phyloP scores from a whole-genome alignment of 345 rosid species.

The Bruguiera gymnorhiza region DNA sequence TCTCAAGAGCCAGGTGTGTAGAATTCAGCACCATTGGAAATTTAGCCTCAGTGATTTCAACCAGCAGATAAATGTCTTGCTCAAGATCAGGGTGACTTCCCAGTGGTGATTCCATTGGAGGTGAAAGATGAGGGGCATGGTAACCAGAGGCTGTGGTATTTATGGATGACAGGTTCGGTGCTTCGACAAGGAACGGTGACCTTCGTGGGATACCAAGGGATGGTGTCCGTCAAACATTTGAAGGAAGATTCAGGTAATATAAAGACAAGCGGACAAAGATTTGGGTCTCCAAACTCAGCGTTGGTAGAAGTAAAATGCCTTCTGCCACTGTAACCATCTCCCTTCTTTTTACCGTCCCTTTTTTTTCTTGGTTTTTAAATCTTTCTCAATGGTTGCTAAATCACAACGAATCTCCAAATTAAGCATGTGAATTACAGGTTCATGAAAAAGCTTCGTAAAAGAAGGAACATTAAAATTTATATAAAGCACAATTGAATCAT shows the following conservation, averaged over 20 bases:
- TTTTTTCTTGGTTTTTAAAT: conserved; percentile 1
- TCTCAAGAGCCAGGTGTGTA: conserved; percentile 49
- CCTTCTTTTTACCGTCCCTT: neutral
- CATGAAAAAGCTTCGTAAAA: neutral
- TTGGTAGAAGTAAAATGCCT: conserved; percentile 79
- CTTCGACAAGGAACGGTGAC: conserved; percentile 37
- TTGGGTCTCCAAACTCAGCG: conserved; percentile 56
- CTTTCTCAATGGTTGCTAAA: no score
- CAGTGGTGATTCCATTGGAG: conserved; percentile 45
- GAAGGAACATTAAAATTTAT: conserved; percentile 2
- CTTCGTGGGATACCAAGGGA: conserved; percentile 33
- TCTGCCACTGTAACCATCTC: conserved; percentile 36
- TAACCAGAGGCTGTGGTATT: conserved; percentile 28
- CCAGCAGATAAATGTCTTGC: conserved; percentile 40
- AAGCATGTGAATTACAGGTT: neutral
- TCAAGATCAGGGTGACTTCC: conserved; percentile 60
- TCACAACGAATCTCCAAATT: neutral
- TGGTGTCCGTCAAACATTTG: conserved; percentile 32
- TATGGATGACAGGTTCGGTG: conserved; percentile 47
- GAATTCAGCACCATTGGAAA: conserved; percentile 35
- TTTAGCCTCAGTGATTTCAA: conserved; percentile 39
- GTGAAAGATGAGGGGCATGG: conserved; percentile 3
- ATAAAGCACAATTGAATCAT: neutral
- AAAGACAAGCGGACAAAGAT: conserved; percentile 67
- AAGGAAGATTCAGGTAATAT: conserved; percentile 71